Evolutionary conservation across 768 basidiomycete species (phyloP), one percentile per base, ranked within the genome.

Genomic region (Russula dissimulans): DNA sequence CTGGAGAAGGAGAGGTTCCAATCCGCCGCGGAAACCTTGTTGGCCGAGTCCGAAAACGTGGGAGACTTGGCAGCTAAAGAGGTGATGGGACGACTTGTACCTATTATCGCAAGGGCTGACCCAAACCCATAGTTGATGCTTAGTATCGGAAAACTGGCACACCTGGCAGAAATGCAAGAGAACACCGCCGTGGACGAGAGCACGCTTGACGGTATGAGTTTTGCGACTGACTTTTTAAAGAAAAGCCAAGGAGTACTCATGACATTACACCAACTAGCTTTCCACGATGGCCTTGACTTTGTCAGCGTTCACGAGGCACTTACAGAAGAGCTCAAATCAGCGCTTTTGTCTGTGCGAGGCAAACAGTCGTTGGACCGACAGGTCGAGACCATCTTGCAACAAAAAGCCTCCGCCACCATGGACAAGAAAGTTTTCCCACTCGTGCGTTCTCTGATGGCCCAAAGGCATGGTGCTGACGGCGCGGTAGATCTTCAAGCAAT

Each of bases 281-380:
- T 94, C 76, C 91, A 97, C 67, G 85, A 93, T 66, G 83, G 81
- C 31, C 79, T 97, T 51, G 91, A 98, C 72, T 85, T 95, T 61
- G 79, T 97, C 65, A 86, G 85, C 58, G 86, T 95, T 3, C 93
- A 95, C 65, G 82, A 87, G 66, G 77, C 77, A 4, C 73, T 98
- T 3, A 63, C 83, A 6, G 75, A 80, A 4, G 81, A 87, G 45
- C 84, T 95, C 70, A 81, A 75, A 64, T 69, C 75, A 31, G 76
- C 73, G 12, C 73, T 81, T 34, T 72, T 69, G 38, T 71, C 73
- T 34, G 71, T 79, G 45, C 84, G 83, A n/a, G 76, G 79, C 44
- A 78, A 78, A 56, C 86, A 84, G 57, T 80, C 84, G 9, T 68
- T 88, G 10, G 90, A 91, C 43, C 76, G 73, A 54, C 87, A 89